A percentile compares a stretch with the other conserved stretches of the same genome.
phyloP scores from a whole-genome alignment of 2,329 filamentous ascomycete genomes.

The Aspergillus sp. region DNA sequence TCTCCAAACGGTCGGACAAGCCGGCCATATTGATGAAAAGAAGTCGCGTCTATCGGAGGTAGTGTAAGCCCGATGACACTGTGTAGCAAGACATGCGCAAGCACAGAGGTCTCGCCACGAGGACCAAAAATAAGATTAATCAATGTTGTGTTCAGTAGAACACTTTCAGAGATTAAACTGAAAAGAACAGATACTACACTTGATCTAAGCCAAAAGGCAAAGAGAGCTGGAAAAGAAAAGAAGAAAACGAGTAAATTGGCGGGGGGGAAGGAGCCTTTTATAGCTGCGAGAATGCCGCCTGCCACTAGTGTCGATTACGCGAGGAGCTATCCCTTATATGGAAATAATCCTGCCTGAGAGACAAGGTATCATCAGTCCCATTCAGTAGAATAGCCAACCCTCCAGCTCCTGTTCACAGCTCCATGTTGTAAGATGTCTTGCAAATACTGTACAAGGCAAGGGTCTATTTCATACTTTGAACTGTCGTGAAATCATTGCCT shows the following conservation, averaged over 20 bases:
- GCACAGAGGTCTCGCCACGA: constrained; percentile 63
- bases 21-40: constrained; percentile 53
- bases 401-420: not conserved
- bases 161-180: constrained; percentile 94
- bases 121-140: constrained; percentile 80
- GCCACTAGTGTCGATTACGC: constrained; percentile 12
- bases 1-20: constrained; percentile 58
- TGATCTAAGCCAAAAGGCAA: constrained; percentile 75
- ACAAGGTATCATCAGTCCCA: not conserved
- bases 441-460: no score
- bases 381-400: no score
- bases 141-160: constrained; percentile 69
- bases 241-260: constrained; percentile 53
- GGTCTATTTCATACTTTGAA: no score
- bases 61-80: constrained; percentile 77
- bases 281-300: not conserved
- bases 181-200: constrained; percentile 97
- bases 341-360: not conserved
- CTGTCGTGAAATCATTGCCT: not conserved
- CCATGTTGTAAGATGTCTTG: no score
- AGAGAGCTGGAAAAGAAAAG: constrained; percentile 51
- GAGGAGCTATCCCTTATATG: not conserved
- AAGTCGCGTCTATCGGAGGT: constrained; percentile 68
- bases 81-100: constrained; percentile 67
- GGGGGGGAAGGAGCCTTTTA: constrained; percentile 12